These are phyloP conservation scores for Colletotrichum tropicale DNA, from an alignment of 2,329 filamentous ascomycete genomes.

Conservation along the genomic window DNA sequence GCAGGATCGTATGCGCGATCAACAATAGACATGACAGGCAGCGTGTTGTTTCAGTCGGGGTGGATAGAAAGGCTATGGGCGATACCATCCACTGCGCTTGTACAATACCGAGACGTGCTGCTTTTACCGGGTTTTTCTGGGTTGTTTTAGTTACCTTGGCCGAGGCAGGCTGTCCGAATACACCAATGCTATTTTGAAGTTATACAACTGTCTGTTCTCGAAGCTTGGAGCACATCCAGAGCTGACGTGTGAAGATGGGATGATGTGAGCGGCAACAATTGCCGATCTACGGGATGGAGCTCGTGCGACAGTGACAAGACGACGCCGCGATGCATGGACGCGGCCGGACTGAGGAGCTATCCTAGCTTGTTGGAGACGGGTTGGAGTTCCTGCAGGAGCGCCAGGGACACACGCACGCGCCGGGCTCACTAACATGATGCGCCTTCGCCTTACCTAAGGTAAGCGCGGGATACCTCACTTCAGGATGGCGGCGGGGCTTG, in stretches of 20 bases:
- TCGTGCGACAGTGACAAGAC: not conserved
- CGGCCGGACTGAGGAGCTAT: not conserved
- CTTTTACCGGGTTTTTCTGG: conserved; percentile 22
- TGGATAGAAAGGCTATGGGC: conserved; percentile 21
- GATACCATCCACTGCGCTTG: conserved; percentile 25
- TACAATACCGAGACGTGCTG: conserved; percentile 22
- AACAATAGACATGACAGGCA: conserved; percentile 19
- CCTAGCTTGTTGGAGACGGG: not conserved
- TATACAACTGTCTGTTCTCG: not conserved
- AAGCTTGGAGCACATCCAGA: not conserved
- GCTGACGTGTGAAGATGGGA: not conserved
- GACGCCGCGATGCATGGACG: not conserved
- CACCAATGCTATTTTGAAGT: conserved; percentile 17
- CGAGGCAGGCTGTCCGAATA: conserved; percentile 17
- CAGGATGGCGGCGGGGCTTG: not conserved
- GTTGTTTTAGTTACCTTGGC: conserved; percentile 20
- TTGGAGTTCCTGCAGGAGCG: conserved; percentile 5
- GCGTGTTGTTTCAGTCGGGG: conserved; percentile 24
- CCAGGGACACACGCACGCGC: not conserved
- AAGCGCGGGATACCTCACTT: not conserved
- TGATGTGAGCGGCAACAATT: not conserved
- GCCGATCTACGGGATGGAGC: not conserved
- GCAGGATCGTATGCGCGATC: conserved; percentile 15
- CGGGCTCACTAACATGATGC: not conserved
- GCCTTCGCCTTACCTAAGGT: not conserved